These are phyloP conservation scores for Paecilomyces dactylethromorphus DNA, from an alignment of 2,329 filamentous ascomycete species.

Conservation along the genomic window DNA sequence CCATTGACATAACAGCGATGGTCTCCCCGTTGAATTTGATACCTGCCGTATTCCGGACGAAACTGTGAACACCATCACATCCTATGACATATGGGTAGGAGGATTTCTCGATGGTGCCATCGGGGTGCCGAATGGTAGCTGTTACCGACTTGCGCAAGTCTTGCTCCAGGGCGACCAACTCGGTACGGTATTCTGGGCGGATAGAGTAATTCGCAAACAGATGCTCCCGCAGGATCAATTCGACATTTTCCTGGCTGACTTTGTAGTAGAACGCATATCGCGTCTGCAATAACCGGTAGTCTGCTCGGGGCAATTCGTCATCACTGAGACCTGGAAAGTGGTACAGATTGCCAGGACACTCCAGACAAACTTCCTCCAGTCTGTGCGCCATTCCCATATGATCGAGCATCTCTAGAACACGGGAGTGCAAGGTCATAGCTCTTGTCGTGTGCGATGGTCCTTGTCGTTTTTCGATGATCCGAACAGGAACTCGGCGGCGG, in stretches of 20 bases:
- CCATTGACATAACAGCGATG: background rate
- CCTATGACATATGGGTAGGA: background rate
- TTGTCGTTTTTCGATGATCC: background rate
- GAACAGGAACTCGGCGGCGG: background rate
- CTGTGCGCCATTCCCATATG: background rate
- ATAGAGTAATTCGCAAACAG: background rate
- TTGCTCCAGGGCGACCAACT: background rate
- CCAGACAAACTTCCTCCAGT: background rate
- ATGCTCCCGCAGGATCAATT: background rate
- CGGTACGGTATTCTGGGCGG: background rate
- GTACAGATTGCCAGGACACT: background rate
- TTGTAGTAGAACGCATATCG: background rate
- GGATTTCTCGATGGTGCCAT: background rate
- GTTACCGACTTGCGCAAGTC: background rate
- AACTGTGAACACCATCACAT: constrained; percentile 1
- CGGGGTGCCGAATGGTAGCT: background rate
- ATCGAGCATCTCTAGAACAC: background rate
- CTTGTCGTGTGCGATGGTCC: background rate
- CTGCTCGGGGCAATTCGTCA: background rate
- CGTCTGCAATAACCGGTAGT: background rate
- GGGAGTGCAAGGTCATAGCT: background rate
- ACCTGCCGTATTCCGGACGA: background rate
- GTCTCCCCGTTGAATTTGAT: background rate
- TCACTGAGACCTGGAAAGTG: background rate
- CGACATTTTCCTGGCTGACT: background rate